A percentile compares a stretch with the other conserved stretches of the same genome.
Conservation (phyloP, 768 basidiomycete genomes). For the Daedaleopsis nitida region DNA sequence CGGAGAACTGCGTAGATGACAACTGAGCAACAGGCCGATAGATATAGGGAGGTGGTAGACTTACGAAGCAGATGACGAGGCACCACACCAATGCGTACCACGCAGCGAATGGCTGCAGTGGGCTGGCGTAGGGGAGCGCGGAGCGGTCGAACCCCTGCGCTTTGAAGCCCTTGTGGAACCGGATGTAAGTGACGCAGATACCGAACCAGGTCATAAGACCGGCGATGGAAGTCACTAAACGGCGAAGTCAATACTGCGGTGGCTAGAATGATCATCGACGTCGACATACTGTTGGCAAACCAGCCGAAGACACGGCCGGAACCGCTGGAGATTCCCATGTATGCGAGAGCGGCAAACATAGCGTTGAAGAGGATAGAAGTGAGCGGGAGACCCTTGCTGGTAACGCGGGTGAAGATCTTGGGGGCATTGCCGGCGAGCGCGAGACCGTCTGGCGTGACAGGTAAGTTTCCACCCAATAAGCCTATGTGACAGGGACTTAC, state of each 20-base stretch:
- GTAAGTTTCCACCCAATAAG: not conserved
- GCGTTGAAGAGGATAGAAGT: slow-evolving; percentile 70
- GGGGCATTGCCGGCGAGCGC: slow-evolving; percentile 83
- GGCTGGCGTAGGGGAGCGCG: slow-evolving; percentile 69
- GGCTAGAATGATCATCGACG: not conserved
- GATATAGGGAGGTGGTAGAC: slow-evolving; percentile 25
- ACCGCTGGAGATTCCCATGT: slow-evolving; percentile 71
- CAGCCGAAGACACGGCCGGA: slow-evolving; percentile 78
- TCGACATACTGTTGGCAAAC: slow-evolving; percentile 58
- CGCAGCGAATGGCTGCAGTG: slow-evolving; percentile 73
- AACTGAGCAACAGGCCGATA: slow-evolving; percentile 12
- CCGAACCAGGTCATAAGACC: slow-evolving; percentile 51
- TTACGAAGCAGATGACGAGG: slow-evolving; percentile 62
- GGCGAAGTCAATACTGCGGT: not conserved
- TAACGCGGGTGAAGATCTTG: slow-evolving; percentile 69
- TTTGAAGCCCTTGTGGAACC: slow-evolving; percentile 84
- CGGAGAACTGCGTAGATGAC: slow-evolving; percentile 43
- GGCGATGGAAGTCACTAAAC: slow-evolving; percentile 40
- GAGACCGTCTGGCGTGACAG: slow-evolving; percentile 62
- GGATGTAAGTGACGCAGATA: slow-evolving; percentile 51
- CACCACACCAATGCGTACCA: slow-evolving; percentile 45
- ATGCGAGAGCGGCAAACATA: slow-evolving; percentile 70
- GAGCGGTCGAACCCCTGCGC: slow-evolving; percentile 75
- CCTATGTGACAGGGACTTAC: slow-evolving; percentile 42
- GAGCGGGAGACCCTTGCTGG: slow-evolving; percentile 75